A percentile compares a stretch with the other conserved stretches of the same genome.
phyloP scores from a whole-genome alignment of 768 basidiomycete species.

The Podaxis sp. region DNA sequence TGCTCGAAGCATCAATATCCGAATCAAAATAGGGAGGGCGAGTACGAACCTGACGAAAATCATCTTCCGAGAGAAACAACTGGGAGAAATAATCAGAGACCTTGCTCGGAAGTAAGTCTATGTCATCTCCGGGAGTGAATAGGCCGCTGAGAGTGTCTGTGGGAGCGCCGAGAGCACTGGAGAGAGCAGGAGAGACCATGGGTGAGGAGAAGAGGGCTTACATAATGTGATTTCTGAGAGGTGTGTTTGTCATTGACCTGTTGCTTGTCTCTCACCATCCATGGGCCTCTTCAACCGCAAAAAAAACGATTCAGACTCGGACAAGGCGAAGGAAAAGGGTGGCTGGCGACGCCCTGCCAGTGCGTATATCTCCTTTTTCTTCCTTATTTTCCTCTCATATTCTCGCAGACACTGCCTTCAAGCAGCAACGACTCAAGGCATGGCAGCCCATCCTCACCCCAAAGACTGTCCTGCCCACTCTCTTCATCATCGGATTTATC shows the following conservation, averaged over 20 bases:
- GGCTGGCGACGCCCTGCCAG: conserved; percentile 85
- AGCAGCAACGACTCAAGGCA: conserved; percentile 98
- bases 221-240: conserved; percentile 1
- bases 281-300: conserved; percentile 65
- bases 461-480: conserved; percentile 93
- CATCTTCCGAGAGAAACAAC: conserved; percentile 38
- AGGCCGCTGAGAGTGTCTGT: conserved; percentile 47
- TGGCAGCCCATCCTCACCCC: conserved; percentile 99
- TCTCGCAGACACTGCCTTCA: conserved; percentile 89
- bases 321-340: conserved; percentile 73
- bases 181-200: conserved; percentile 54
- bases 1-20: conserved; percentile 23
- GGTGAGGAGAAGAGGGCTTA: conserved; percentile 19
- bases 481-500: conserved; percentile 91
- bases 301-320: conserved; percentile 37
- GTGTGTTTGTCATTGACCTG: not conserved
- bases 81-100: conserved; percentile 48
- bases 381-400: conserved; percentile 16
- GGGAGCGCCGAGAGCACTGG: conserved; percentile 47
- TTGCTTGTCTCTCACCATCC: conserved; percentile 16
- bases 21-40: not conserved
- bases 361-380: conserved; percentile 34
- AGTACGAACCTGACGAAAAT: conserved; percentile 36
- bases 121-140: conserved; percentile 29
- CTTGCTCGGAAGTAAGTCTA: conserved; percentile 36